Conservation (phyloP, 2,329 filamentous ascomycete species). For the Cladophialophora yegresii region DNA sequence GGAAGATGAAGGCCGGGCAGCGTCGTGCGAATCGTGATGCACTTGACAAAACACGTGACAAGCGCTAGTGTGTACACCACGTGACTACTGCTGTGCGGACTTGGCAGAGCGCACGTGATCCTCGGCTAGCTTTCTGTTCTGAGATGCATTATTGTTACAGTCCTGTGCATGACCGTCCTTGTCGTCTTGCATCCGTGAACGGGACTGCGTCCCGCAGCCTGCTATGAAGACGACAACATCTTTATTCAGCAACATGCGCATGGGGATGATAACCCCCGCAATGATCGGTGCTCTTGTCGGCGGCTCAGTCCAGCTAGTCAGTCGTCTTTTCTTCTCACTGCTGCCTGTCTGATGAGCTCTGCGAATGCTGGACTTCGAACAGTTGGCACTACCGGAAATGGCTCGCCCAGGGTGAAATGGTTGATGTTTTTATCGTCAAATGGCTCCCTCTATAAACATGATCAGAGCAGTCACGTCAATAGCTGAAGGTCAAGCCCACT, state of each 20-base stretch:
- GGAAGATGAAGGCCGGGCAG: too few relatives aligned
- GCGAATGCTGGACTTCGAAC: neutral
- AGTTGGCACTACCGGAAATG: neutral
- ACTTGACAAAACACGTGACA: too few relatives aligned
- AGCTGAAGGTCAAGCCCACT: constrained; percentile 1
- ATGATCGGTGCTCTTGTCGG: neutral
- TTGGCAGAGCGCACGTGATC: too few relatives aligned
- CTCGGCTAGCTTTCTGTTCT: too few relatives aligned
- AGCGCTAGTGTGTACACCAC: too few relatives aligned
- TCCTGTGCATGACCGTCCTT: too few relatives aligned
- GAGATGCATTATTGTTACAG: too few relatives aligned
- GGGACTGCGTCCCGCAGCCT: too few relatives aligned
- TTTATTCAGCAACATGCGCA: neutral
- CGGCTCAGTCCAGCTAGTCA: neutral
- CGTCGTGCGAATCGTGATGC: too few relatives aligned
- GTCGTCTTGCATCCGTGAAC: too few relatives aligned
- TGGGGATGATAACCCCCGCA: neutral
- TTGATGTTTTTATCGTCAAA: constrained; percentile 3
- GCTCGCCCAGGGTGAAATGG: constrained; percentile 4
- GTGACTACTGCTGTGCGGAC: too few relatives aligned
- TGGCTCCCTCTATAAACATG: neutral
- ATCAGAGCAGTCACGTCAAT: neutral
- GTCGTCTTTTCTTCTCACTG: neutral
- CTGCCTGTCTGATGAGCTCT: neutral
- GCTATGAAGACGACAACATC: neutral